Base-by-base conservation (phyloP, 805 yeast genomes). In the Candida schatavii region DNA sequence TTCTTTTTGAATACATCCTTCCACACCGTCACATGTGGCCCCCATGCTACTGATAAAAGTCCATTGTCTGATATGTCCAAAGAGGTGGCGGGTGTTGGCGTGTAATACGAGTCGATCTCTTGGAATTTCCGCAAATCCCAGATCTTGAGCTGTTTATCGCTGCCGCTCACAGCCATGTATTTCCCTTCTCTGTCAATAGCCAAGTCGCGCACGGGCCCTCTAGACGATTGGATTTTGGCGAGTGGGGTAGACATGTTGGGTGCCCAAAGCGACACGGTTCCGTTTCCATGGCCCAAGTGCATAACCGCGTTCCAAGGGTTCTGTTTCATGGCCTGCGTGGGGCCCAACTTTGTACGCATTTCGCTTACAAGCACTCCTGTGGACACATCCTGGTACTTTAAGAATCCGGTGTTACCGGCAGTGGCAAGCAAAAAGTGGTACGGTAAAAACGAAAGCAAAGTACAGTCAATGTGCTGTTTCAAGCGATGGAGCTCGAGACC, bases 301-400 rank as follows among this genome's bases (percentile, higher is more conserved):
- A 90, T 80, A 13, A 91, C 86, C 0, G 97, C 99, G 59, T 93
- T 93, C 85, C 95, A 88, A 3, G 96, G 96, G 59, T 91, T 93
- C 53, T 87, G 96, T 39, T 83, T 70, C 89, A 91, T 80, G 5
- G 91, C 76, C 37, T 83, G 81, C 0, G 96, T 85, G 15, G 98
- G 95, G 1, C 99, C 99, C 48, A 87, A 64, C 61, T 85, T 88
- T 6, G 97, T 89, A 57, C 90, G 77, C 23, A 81, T 68, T 61
- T 93, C 98, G 34, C 88, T 74, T 1, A 90, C 93, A 26, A 88
- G 67, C 36, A 74, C 78, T 46, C 99, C 99, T 0, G 98, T 93
- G 3, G 97, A 84, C 2, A 90, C 95, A 64, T 93, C 99, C 57
- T 93, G 98, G 63, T 88, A 93, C 64, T 86, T 88, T 46, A 93